A percentile compares a stretch with the other conserved stretches of the same genome.
Conservation (phyloP, 2,329 filamentous ascomycete species). For the Fusarium verrucosum region DNA sequence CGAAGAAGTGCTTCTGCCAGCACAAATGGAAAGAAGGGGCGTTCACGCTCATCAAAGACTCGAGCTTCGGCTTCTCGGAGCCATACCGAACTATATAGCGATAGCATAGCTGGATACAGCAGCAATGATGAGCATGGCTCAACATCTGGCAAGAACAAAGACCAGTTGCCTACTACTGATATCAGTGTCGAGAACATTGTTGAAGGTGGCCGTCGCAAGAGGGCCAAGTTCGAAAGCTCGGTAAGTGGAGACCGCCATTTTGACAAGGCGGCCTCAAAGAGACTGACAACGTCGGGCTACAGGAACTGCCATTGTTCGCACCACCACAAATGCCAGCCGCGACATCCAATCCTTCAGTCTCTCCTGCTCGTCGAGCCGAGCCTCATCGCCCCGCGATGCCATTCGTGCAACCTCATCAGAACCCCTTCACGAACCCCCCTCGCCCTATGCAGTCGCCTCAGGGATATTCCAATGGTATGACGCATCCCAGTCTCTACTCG, state of each 20-base stretch:
- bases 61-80: conserved; percentile 58
- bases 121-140: conserved; percentile 86
- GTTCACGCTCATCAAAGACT: conserved; percentile 75
- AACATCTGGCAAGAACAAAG: conserved; percentile 76
- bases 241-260: conserved; percentile 67
- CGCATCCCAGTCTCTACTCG: conserved; percentile 66
- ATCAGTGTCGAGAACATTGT: conserved; percentile 99
- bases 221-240: conserved; percentile 95
- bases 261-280: conserved; percentile 30
- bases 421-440: conserved; percentile 79
- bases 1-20: conserved; percentile 79
- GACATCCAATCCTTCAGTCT: conserved; percentile 97
- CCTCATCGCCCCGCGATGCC: conserved; percentile 77
- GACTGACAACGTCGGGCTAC: conserved; percentile 46
- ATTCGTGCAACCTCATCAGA: conserved; percentile 78
- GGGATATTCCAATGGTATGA: conserved; percentile 66
- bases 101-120: conserved; percentile 79
- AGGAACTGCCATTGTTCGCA: conserved; percentile 96
- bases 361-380: conserved; percentile 83
- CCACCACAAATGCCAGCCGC: conserved; percentile 93
- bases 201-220: conserved; percentile 93
- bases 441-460: conserved; percentile 86
- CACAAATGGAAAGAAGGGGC: conserved; percentile 70
- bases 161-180: conserved; percentile 91
- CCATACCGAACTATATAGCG: conserved; percentile 69